phyloP scores from a whole-genome alignment of 495 filamentous ascomycete species.

The Annulohypoxylon nitens region DNA sequence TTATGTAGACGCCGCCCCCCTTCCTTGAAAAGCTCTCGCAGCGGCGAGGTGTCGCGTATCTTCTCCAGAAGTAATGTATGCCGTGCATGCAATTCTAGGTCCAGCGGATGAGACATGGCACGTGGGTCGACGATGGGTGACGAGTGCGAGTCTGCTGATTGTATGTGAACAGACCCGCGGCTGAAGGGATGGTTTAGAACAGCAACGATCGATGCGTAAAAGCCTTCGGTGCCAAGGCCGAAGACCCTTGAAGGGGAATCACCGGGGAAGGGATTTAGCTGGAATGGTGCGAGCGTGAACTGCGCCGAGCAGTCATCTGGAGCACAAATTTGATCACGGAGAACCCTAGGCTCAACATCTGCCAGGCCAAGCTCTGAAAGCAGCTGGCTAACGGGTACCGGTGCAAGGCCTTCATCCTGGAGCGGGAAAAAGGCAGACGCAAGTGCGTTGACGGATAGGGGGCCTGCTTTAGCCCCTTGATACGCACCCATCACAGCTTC shows the following conservation, averaged over 20 bases:
- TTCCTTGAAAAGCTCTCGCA: conserved; percentile 20
- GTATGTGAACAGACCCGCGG: conserved; percentile 17
- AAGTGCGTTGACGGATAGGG: conserved; percentile 10
- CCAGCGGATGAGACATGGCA: conserved; percentile 13
- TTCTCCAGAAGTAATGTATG: conserved; percentile 13
- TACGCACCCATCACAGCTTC: conserved; percentile 11
- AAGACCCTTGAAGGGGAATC: conserved; percentile 9
- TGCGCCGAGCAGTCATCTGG: conserved; percentile 13
- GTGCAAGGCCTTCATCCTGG: conserved; percentile 3
- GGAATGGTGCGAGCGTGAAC: conserved; percentile 14
- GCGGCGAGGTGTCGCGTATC: conserved; percentile 20
- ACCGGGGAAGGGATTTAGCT: conserved; percentile 12
- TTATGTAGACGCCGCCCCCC: conserved; percentile 20
- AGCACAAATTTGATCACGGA: conserved; percentile 15
- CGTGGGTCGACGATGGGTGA: conserved; percentile 12
- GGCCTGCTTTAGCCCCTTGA: conserved; percentile 10
- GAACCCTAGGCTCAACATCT: conserved; percentile 2
- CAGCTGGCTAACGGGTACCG: conserved; percentile 4
- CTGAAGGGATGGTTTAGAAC: conserved; percentile 23
- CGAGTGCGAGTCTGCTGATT: conserved; percentile 14
- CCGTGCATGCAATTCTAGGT: conserved; percentile 22
- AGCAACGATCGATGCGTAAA: conserved; percentile 14
- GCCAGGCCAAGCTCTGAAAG: conserved; percentile 10
- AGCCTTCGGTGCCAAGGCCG: conserved; percentile 2
- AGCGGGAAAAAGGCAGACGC: conserved; percentile 15